Evolutionary conservation across 306 rosid genomes (phyloP), one percentile per base, ranked within the genome.

Genomic region (Prunus kanzakura): DNA sequence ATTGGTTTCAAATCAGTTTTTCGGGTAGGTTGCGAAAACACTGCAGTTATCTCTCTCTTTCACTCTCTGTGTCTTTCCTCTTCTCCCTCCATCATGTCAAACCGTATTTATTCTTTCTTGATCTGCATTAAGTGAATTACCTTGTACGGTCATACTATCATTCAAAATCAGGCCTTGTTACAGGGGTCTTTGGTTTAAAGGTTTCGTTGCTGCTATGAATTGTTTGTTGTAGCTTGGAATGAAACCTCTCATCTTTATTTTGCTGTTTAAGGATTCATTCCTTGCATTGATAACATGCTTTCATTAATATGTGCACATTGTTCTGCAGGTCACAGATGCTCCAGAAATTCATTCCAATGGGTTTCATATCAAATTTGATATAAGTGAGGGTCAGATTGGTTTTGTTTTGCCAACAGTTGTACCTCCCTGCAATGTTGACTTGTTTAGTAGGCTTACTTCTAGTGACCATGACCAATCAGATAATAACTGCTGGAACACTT

Each of bases 311-410:
- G 3, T 60, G 43, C 47, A 79, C 80, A 65, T 73, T 72, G 50
- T 72, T 85, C 76, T 87, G 80, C 90, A 94, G 98, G 87, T 94
- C 76, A 92, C 98, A 43, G 96, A 94, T 88, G 91, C 93, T 82
- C 98, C 98, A 35, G 96, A 94, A 87, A 94, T 94, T 83, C 98
- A 94, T 84, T 94, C 98, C 73, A 92, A 94, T 79, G 97, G 98
- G 38, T 94, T 94, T 80, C 98, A 94, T 84, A 87, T 90, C 77
- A 94, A 94, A 89, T 94, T 94, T 87, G 98, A 92, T 81, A 89
- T 89, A 58, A 87, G 95, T 76, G 96, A 94, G 82, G 98, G 95
- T 46, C 97, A 94, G 81, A 92, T 94, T 84, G 98, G 98, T 80
- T 94, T 94, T 85, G 93, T 94, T 84, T 83, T 94, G 87, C 98